Conservation (phyloP, 192 early-diverging fungal genomes). For the Polychytrium aggregatum region DNA sequence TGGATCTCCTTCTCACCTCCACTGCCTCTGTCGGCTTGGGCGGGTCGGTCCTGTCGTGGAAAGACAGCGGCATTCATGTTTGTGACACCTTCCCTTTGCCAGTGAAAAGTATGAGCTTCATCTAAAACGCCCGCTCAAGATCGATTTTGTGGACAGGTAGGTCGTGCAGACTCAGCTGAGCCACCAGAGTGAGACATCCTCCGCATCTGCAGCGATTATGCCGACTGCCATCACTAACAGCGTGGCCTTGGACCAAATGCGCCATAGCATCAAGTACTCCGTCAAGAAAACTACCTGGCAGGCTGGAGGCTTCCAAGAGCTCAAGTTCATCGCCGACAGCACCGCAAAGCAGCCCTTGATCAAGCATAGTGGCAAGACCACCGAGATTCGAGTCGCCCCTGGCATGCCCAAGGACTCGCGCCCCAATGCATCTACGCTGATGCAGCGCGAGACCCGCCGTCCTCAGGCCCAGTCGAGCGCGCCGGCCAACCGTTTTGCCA, state of each 20-base stretch:
- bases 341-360: conserved; percentile 13
- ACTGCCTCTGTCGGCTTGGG: neutral
- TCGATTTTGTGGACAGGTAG: conserved; percentile 34
- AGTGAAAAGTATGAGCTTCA: conserved; percentile 33
- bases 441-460: conserved; percentile 3
- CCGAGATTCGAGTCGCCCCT: conserved; percentile 28
- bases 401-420: conserved; percentile 36
- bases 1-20: neutral
- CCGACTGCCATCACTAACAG: too few relatives aligned
- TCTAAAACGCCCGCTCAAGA: conserved; percentile 11
- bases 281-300: conserved; percentile 52
- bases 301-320: conserved; percentile 27
- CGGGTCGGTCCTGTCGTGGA: neutral
- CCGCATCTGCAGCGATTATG: too few relatives aligned
- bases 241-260: too few relatives aligned
- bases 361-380: conserved; percentile 28
- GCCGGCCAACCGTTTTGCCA: too few relatives aligned
- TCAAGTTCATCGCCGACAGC: conserved; percentile 30
- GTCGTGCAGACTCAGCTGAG: neutral
- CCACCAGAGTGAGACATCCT: too few relatives aligned
- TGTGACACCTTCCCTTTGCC: conserved; percentile 1
- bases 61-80: neutral
- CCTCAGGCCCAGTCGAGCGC: neutral
- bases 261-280: conserved; percentile 34
- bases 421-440: conserved; percentile 19